These are phyloP conservation scores for Pseudogymnoascus sp. DNA, from an alignment of 2,329 filamentous ascomycete species.

Conservation along the genomic window DNA sequence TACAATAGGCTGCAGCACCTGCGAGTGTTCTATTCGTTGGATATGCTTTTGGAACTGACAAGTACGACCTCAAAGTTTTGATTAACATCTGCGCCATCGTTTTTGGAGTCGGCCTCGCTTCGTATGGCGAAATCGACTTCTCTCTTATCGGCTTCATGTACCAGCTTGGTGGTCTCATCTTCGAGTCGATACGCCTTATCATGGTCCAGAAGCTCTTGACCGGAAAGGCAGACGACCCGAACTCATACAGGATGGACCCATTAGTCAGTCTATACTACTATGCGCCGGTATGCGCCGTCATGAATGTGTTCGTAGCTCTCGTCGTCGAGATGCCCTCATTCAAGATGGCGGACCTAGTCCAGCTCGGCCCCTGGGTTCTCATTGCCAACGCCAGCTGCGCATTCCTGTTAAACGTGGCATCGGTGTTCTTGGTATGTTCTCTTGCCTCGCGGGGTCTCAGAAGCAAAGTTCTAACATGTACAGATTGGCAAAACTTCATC, in stretches of 20 bases:
- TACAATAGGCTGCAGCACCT: background rate
- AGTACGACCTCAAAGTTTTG: conserved; percentile 5
- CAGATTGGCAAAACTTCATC: conserved; percentile 85
- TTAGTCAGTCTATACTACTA: conserved; percentile 87
- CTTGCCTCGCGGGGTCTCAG: background rate
- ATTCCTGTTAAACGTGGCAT: conserved; percentile 74
- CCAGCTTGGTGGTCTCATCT: conserved; percentile 69
- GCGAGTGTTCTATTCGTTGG: conserved; percentile 6
- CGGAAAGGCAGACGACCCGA: conserved; percentile 30
- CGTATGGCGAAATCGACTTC: conserved; percentile 61
- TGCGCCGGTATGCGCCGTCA: conserved; percentile 73
- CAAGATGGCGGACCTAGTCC: conserved; percentile 57
- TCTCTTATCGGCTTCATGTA: conserved; percentile 58
- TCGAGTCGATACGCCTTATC: conserved; percentile 74
- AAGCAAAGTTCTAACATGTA: background rate
- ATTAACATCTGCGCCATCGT: conserved; percentile 47
- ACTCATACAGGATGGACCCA: conserved; percentile 66
- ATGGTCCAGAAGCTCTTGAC: conserved; percentile 81
- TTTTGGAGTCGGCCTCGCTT: conserved; percentile 45
- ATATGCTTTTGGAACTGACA: conserved; percentile 3
- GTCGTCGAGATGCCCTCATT: conserved; percentile 63
- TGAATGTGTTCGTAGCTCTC: conserved; percentile 67
- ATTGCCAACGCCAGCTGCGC: conserved; percentile 70
- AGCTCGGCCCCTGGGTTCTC: conserved; percentile 55
- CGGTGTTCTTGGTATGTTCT: conserved; percentile 70